Evolutionary conservation across 2,329 filamentous ascomycete species (phyloP).

Genomic region (Lachnellula subtilissima): DNA sequence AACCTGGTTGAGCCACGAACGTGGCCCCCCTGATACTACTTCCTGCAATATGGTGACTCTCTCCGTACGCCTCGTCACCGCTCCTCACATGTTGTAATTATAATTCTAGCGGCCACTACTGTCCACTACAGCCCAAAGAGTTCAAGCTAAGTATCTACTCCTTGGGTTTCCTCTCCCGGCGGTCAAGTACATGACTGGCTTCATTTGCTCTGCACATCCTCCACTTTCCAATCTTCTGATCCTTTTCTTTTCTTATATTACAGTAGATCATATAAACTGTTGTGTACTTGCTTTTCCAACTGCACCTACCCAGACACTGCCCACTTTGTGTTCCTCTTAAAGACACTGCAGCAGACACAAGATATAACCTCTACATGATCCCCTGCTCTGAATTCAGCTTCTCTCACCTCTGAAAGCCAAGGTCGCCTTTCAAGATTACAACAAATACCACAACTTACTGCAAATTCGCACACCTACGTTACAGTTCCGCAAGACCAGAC

Average conservation of each 20-base stretch:
- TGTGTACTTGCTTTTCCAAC: conserved; percentile 1
- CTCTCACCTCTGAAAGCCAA: not conserved
- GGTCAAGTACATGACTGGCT: conserved; percentile 19
- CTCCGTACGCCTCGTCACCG: conserved; percentile 19
- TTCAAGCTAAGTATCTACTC: conserved; percentile 10
- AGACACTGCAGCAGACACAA: conserved; percentile 1
- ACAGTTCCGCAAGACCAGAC: conserved; percentile 4
- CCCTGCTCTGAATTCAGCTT: conserved; percentile 8
- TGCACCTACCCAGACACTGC: not conserved
- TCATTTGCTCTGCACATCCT: conserved; percentile 9
- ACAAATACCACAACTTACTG: not conserved
- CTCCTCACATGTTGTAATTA: conserved; percentile 12
- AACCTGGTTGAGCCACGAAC: conserved; percentile 4
- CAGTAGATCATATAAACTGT: conserved; percentile 1
- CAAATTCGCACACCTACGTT: not conserved
- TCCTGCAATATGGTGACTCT: conserved; percentile 7
- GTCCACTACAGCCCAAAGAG: conserved; percentile 8
- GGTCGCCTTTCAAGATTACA: conserved; percentile 1
- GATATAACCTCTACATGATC: conserved; percentile 20
- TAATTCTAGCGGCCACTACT: conserved; percentile 20
- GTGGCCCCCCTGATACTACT: conserved; percentile 7
- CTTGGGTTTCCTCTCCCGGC: conserved; percentile 4
- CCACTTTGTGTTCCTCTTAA: not conserved
- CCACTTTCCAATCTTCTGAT: conserved; percentile 4
- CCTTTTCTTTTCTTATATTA: conserved; percentile 8